These are phyloP conservation scores for Corylus americana DNA, from an alignment of 306 rosid genomes.

Conservation along the genomic window DNA sequence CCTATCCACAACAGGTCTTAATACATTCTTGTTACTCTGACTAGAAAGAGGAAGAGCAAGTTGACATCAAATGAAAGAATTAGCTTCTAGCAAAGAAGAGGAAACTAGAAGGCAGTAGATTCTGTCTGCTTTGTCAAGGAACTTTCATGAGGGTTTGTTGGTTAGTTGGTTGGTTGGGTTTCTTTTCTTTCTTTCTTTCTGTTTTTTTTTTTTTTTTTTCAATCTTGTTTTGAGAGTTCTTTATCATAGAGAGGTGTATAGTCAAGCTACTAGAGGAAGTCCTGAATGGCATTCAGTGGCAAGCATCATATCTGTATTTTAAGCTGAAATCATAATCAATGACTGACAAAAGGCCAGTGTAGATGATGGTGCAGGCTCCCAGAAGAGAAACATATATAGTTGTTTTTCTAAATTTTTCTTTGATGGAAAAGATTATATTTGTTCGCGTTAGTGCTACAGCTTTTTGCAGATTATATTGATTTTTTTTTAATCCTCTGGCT, in stretches of 20 bases:
- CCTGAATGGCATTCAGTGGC: conserved; percentile 38
- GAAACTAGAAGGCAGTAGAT: conserved; percentile 40
- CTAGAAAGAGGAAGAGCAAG: conserved; percentile 36
- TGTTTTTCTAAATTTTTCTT: conserved; percentile 21
- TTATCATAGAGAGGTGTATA: conserved; percentile 52
- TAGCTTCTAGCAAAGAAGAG: conserved; percentile 38
- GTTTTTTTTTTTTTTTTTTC: conserved; percentile 14
- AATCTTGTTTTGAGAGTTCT: conserved; percentile 31
- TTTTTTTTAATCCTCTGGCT: conserved; percentile 44
- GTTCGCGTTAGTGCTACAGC: conserved; percentile 42
- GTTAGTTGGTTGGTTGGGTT: conserved; percentile 30
- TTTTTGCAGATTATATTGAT: conserved; percentile 39
- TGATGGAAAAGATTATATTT: conserved; percentile 31
- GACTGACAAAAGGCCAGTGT: conserved; percentile 22
- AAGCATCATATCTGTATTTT: conserved; percentile 30
- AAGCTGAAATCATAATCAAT: conserved; percentile 28
- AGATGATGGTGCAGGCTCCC: conserved; percentile 41
- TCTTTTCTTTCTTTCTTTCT: conserved; percentile 22
- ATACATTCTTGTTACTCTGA: conserved; percentile 27
- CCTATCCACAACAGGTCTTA: conserved; percentile 88
- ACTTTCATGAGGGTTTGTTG: conserved; percentile 35
- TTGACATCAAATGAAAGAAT: conserved; percentile 32
- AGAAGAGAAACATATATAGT: conserved; percentile 32
- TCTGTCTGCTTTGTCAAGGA: conserved; percentile 40
- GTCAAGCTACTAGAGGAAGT: conserved; percentile 43